A percentile compares a stretch with the other conserved stretches of the same genome.
These are phyloP conservation scores for Harringtonia aguacate DNA, from an alignment of 2,329 filamentous ascomycete species.

Conservation along the genomic window DNA sequence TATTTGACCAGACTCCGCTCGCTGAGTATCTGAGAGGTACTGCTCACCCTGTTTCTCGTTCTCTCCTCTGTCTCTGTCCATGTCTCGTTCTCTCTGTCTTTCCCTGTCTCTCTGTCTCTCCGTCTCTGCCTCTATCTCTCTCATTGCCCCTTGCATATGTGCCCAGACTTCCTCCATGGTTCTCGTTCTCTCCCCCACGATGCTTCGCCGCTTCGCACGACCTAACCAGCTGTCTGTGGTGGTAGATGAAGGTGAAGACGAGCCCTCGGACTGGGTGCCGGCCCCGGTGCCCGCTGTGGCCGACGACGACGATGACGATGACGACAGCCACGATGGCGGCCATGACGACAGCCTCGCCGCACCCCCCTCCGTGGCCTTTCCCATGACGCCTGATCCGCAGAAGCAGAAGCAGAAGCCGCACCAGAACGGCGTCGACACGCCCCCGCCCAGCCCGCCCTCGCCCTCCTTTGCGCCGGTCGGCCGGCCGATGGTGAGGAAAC, in stretches of 20 bases:
- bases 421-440: constrained; percentile 24
- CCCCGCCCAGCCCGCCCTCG: constrained; percentile 30
- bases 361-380: constrained; percentile 5
- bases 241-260: constrained; percentile 38
- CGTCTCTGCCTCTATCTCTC: too few relatives aligned
- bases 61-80: constrained; percentile 1
- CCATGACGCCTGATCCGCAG: constrained; percentile 8
- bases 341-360: constrained; percentile 16
- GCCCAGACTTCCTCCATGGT: not conserved
- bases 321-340: not conserved
- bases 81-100: not conserved
- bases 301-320: constrained; percentile 5
- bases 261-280: constrained; percentile 35
- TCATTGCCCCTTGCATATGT: too few relatives aligned
- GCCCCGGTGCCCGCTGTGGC: constrained; percentile 13
- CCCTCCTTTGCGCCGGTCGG: constrained; percentile 47
- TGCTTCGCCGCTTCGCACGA: constrained; percentile 2
- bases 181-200: not conserved
- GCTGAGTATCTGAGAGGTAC: constrained; percentile 83
- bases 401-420: constrained; percentile 1
- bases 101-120: not conserved
- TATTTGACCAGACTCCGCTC: constrained; percentile 79
- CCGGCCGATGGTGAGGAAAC: constrained; percentile 40
- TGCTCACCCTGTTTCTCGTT: constrained; percentile 2
- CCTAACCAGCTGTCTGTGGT: constrained; percentile 8